Evolutionary conservation across 2,329 filamentous ascomycete genomes (phyloP), one percentile per base, ranked within the genome.

Genomic region (Colletotrichum sp.): DNA sequence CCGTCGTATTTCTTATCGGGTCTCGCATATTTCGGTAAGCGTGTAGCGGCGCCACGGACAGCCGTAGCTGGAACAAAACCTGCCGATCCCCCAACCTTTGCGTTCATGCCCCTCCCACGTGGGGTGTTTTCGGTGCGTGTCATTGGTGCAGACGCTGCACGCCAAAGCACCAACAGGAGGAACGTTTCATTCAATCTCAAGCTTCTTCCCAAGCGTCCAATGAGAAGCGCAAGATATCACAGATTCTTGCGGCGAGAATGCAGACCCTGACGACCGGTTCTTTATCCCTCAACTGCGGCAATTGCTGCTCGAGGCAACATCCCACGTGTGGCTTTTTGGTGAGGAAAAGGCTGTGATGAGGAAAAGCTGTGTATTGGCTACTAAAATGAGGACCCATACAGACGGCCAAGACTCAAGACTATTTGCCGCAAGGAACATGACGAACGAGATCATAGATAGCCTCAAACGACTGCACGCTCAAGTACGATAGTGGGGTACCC

Each of bases 161-260:
- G 39, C n/a, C 68, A 55, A 24, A 63, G 70, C 70, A 60, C 59
- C 21, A 69, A 24, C 44, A 44, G 9, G 24, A 39, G 55, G 21
- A 59, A 73, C 73, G 70, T 76, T 76, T 60, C 74, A 76, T 76
- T 36, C 44, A 18, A 49, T 21, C 28, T 34, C 24, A 49, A 26
- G 12, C 44, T 10, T 28, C 32, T 60, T 18, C 13, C 15, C 8
- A 12, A 18, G 12, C 34, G 12, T 12, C 73, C 73, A 76, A 76
- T 73, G 3, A 52, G 30, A 59, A 21, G 3, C 32, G 24, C 6
- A 15, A 13, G 21, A 72, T 75, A 66, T 44, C 36, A 21, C 34
- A 18, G 13, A 13, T 18, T 62, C n/a, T 15, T 30, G 26, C 24
- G 52, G 52, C 21, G 28, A 59, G 13, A 39, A 39, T 10, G 44